Base-by-base conservation (phyloP, 2,329 filamentous ascomycete species). In the Neoascochyta sp. region DNA sequence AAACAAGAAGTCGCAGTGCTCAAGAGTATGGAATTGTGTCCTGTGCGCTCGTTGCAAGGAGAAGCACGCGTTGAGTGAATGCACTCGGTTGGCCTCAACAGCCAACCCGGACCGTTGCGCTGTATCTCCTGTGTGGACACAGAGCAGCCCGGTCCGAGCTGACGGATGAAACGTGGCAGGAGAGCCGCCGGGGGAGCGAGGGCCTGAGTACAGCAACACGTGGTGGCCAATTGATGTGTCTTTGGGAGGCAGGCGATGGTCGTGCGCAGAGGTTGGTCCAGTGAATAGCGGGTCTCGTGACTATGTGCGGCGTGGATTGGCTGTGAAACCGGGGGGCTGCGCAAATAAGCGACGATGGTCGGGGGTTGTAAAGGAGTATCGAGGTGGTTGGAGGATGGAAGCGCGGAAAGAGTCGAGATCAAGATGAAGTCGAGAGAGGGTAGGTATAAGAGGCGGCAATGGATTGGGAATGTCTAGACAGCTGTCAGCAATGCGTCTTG, bases 201-300 rank as follows among this genome's bases (percentile, higher is more conserved):
- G 27, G 35, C 20, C 39, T 43, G 50, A 47, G 45, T 46, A 32
- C 39, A 41, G 39, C 49, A 49, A 39, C 36, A 16, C 37, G 36
- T 49, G 41, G 41, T 47, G 39, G 44, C 57, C 57, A 59, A 54
- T 61, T 54, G 49, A 54, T 51, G 28, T 27, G 54, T 50, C 47
- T 52, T 41, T 39, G 36, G 26, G 48, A 33, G 14, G 34, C 41
- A 39, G 32, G 16, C 11, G 23, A 27, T 32, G 39, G 22, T 45
- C 45, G 55, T 54, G 56, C 55, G 35, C 50, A 31, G 28, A 37
- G 33, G 37, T 34, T 42, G 36, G 22, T 27, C 27, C 32, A 50
- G 55, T 60, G 57, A 60, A 60, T 47, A 36, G 47, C 30, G 43
- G 41, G 45, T 52, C 55, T 45, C 49, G 53, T 60, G 57, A 62